Conservation (phyloP, 1,284 basidiomycete species). For the Ceratorhiza oryzae-sativae region DNA sequence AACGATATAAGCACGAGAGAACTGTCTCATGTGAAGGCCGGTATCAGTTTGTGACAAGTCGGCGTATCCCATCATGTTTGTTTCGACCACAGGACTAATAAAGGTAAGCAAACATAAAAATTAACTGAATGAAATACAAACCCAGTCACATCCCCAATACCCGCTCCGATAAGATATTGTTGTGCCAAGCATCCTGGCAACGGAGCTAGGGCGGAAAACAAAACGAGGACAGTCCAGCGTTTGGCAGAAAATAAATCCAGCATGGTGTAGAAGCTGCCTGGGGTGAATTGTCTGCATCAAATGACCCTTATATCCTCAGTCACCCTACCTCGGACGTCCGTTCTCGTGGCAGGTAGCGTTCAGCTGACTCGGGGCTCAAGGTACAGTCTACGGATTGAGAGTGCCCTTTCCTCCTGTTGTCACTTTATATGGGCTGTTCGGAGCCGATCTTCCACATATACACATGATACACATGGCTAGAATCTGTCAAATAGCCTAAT, state of each 20-base stretch:
- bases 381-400: background rate
- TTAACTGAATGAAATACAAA: background rate
- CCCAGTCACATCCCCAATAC: conserved; percentile 35
- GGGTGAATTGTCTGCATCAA: background rate
- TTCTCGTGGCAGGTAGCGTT: background rate
- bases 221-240: background rate
- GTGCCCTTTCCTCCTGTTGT: background rate
- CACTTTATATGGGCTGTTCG: background rate
- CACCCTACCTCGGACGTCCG: background rate
- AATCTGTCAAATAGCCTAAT: background rate
- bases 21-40: conserved; percentile 74
- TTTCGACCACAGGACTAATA: conserved; percentile 57
- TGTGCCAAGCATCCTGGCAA: conserved; percentile 10
- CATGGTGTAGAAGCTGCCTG: background rate
- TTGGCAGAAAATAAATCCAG: conserved; percentile 11
- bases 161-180: conserved; percentile 6
- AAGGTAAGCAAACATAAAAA: background rate
- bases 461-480: background rate
- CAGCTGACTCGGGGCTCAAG: background rate
- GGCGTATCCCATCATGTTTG: conserved; percentile 84
- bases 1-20: conserved; percentile 75
- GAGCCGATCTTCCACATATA: background rate
- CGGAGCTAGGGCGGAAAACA: background rate
- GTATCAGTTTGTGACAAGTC: conserved; percentile 71
- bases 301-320: background rate